Percentiles rank a stretch among this genome's conserved stretches.
phyloP scores from a whole-genome alignment of 2,329 filamentous ascomycete species.

The Trichocomaceae sp. region DNA sequence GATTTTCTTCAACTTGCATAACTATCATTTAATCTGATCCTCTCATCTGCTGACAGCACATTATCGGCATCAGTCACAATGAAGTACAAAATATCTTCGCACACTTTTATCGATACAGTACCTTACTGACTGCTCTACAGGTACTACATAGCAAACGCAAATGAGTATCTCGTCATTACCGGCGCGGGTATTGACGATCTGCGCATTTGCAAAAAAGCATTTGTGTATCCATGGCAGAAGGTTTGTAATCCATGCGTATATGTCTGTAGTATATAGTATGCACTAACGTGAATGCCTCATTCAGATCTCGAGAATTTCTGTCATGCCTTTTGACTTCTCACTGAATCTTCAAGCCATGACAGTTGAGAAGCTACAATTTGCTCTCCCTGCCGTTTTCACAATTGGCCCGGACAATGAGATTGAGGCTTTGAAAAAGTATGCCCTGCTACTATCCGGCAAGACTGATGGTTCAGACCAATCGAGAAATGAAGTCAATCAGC shows the following conservation, averaged over 20 bases:
- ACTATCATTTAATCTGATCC: not conserved
- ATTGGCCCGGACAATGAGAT: constrained; percentile 69
- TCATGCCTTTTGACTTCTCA: constrained; percentile 62
- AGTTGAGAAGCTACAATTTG: constrained; percentile 76
- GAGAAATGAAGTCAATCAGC: constrained; percentile 32
- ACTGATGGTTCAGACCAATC: constrained; percentile 37
- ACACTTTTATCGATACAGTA: not conserved
- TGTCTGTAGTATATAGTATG: not conserved
- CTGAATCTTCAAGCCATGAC: constrained; percentile 86
- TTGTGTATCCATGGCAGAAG: constrained; percentile 65
- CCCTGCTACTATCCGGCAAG: constrained; percentile 66
- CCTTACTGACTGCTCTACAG: constrained; percentile 33
- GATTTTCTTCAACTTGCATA: not conserved
- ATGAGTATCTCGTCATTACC: constrained; percentile 82
- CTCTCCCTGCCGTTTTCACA: constrained; percentile 76
- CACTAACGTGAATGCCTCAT: not conserved
- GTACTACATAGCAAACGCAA: constrained; percentile 65
- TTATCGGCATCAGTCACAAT: not conserved
- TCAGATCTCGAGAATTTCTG: constrained; percentile 33
- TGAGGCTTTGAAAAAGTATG: constrained; percentile 71
- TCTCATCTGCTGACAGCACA: not conserved
- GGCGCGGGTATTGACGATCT: constrained; percentile 69
- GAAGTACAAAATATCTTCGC: not conserved
- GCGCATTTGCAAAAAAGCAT: constrained; percentile 70
- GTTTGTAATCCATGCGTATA: constrained; percentile 17